phyloP scores from a whole-genome alignment of 441 rosid genomes.

The Macaranga tanarius region DNA sequence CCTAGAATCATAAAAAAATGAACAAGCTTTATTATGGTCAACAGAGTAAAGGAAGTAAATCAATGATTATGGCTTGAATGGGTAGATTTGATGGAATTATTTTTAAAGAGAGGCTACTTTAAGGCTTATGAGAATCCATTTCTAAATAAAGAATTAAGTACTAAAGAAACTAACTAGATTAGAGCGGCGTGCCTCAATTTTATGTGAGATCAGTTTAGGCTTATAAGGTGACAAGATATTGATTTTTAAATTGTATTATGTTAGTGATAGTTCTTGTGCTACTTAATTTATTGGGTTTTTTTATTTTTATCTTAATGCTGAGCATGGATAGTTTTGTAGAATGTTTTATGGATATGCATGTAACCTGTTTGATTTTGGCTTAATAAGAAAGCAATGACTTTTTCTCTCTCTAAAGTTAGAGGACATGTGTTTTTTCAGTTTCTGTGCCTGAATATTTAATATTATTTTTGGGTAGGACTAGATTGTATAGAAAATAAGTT shows the following conservation, averaged over 20 bases:
- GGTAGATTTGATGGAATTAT: conserved; percentile 61
- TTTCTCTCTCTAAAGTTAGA: too few species aligned
- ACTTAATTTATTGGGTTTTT: neutral
- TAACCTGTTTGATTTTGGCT: conserved; percentile 37
- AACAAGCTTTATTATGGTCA: neutral
- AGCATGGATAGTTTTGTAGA: neutral
- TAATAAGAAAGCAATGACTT: neutral
- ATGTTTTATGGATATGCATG: conserved; percentile 20
- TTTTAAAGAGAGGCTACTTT: conserved; percentile 58
- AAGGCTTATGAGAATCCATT: conserved; percentile 43
- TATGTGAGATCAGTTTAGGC: conserved; percentile 55
- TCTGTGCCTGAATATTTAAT: too few species aligned
- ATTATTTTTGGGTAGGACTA: too few species aligned
- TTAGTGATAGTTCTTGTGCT: neutral
- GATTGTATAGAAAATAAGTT: too few species aligned
- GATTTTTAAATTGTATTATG: neutral
- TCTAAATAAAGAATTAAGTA: conserved; percentile 32
- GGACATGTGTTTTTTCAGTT: too few species aligned
- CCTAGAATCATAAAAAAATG: conserved; percentile 14
- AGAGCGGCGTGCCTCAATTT: conserved; percentile 81
- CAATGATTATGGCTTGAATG: conserved; percentile 62
- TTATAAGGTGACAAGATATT: conserved; percentile 49
- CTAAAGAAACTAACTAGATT: conserved; percentile 52
- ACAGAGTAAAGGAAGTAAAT: conserved; percentile 15
- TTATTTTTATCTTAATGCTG: neutral